Conservation (phyloP, 208 protist species). For the Acanthamoeba quina region DNA sequence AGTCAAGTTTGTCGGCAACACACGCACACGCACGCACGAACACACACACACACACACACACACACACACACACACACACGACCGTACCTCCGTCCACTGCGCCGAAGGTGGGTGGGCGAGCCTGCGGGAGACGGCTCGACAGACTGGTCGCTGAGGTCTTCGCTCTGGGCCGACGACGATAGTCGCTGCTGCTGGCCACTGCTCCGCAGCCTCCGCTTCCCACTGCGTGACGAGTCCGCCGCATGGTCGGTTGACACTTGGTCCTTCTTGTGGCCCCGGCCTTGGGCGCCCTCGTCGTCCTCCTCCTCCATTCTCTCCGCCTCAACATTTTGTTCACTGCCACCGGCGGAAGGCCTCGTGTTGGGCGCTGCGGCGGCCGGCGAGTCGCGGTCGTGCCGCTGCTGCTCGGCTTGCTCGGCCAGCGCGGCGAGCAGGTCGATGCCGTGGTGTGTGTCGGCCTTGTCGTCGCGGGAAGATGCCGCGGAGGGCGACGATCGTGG, state of each 20-base stretch:
- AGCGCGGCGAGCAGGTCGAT: constrained; percentile 36
- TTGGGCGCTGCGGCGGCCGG: neutral
- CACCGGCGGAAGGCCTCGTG: neutral
- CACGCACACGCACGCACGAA: neutral
- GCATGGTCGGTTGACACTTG: too few relatives aligned
- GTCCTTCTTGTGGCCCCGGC: too few relatives aligned
- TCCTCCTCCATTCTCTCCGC: too few relatives aligned
- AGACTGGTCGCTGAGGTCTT: neutral
- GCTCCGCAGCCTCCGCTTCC: neutral
- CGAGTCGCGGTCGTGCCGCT: neutral
- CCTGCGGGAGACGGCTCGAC: neutral
- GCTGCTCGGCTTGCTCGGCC: neutral
- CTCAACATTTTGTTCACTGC: neutral
- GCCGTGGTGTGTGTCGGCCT: neutral
- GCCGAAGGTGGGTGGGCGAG: neutral
- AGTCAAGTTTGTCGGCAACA: neutral
- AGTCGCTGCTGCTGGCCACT: neutral
- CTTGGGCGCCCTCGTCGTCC: too few relatives aligned
- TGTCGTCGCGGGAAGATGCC: neutral
- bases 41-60: neutral
- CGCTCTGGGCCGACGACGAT: neutral
- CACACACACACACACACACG: neutral
- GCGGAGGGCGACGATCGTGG: neutral
- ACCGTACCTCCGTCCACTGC: neutral
- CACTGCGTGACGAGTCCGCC: neutral